Percentiles rank a stretch among this genome's conserved stretches.
Evolutionary conservation across 306 rosid genomes (phyloP).

Genomic region (Prunus mongolica): DNA sequence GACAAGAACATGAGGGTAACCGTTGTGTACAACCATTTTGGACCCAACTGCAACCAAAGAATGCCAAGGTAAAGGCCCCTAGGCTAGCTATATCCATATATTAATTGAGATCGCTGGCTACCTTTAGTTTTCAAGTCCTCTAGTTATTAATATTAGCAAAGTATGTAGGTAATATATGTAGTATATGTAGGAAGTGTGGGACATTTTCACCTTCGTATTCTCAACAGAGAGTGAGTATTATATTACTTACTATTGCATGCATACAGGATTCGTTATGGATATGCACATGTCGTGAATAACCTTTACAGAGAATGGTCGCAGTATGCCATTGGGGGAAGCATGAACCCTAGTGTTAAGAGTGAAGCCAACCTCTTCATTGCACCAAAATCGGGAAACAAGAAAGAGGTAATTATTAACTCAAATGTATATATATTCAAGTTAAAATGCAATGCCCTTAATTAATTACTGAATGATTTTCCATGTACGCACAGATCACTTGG

Average conservation of each 20-base stretch:
- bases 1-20: conserved; percentile 44
- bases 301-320: conserved; percentile 30
- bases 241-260: no score
- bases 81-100: no score
- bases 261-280: conserved; percentile 32
- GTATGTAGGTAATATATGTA: no score
- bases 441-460: neutral
- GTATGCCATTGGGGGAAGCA: conserved; percentile 39
- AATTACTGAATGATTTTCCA: neutral
- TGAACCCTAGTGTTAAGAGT: conserved; percentile 32
- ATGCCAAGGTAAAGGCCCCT: conserved; percentile 34
- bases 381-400: conserved; percentile 17
- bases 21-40: conserved; percentile 39
- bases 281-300: conserved; percentile 45
- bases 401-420: conserved; percentile 8
- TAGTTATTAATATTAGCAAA: no score
- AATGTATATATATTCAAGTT: neutral
- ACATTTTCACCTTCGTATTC: no score
- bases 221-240: no score
- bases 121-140: no score
- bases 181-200: no score
- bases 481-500: conserved; percentile 1
- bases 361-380: conserved; percentile 40
- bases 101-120: no score
- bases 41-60: conserved; percentile 47